Base-by-base conservation (phyloP, 805 yeast genomes). In the Clavispora carvajalis region DNA sequence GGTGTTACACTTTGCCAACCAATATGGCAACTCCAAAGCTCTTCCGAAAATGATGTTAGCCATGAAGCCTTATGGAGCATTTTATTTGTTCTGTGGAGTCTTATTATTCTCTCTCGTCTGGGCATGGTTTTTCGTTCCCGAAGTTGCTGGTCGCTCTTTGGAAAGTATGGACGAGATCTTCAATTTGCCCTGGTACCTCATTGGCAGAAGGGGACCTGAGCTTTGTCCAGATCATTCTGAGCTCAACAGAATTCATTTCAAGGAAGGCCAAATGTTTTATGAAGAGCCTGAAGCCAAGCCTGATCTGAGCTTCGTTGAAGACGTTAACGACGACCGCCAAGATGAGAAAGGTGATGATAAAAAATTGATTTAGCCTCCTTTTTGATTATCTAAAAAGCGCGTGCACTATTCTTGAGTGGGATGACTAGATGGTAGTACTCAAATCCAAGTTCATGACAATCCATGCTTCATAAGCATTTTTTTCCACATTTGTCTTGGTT, bases 1-100 rank as follows among this genome's bases (percentile, higher is more conserved):
- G 82, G 69, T 67, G 3, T 65, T 76, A 53, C 82, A 77, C 51
- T 77, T 72, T 49, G 72, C 73, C 22, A 75, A 73, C 57, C 82
- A 77, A 53, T 77, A 69, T 48, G 80, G 78, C 50, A 76, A 74
- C 57, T 67, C 79, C 23, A 75, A 73, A 52, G 80, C 80, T 1
- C 53, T 75, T 30, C 80, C 82, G n/a, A 55, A 65, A 33, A 70
- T 77, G 78, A 55, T 78, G 43, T 33, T 73, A 13, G 55, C 68
- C 0, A 53, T 77, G 70, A 53, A 67, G 16, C 63, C 67, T 17
- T 65, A 55, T 45, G 82, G 82, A 22, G 67, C 80, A 0, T 75
- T 77, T 59, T 70, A 64, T 56, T 72, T 77, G 50, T 77, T 76
- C 46, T 57, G 62, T 6, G 79, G 60, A 6, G 67, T 76, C 3